These are phyloP conservation scores for Paraconiothyrium brasiliense DNA, from an alignment of 2,329 filamentous ascomycete genomes.

Conservation along the genomic window DNA sequence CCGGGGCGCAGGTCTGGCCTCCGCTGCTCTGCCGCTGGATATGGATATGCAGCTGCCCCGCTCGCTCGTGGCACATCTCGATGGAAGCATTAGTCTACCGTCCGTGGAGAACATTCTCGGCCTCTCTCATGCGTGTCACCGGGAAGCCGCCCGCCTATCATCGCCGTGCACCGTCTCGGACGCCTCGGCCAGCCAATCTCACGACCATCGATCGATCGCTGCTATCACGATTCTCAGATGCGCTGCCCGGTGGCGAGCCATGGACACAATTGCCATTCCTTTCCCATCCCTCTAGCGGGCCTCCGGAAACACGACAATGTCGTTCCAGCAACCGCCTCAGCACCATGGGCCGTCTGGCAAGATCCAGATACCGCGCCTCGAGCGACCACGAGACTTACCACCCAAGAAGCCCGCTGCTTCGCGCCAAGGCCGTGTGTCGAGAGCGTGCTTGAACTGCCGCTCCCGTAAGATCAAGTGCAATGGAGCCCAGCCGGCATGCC, in stretches of 20 bases:
- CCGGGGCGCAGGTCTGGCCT: too few species aligned
- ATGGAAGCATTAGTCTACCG: too few species aligned
- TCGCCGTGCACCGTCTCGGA: background rate
- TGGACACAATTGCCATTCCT: background rate
- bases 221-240: background rate
- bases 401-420: slow-evolving; percentile 16
- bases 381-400: slow-evolving; percentile 26
- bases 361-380: slow-evolving; percentile 39
- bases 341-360: slow-evolving; percentile 17
- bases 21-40: too few species aligned
- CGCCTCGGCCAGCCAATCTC: background rate
- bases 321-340: background rate
- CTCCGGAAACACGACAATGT: background rate
- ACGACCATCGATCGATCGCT: too few species aligned
- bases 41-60: too few species aligned
- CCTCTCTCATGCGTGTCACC: too few species aligned
- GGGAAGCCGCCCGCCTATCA: background rate
- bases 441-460: slow-evolving; percentile 48
- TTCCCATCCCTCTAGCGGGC: background rate
- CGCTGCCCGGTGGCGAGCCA: background rate
- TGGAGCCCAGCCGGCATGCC: slow-evolving; percentile 44
- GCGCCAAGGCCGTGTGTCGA: slow-evolving; percentile 32
- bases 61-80: too few species aligned
- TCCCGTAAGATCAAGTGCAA: slow-evolving; percentile 51
- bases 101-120: too few species aligned